Conservation (phyloP, 805 yeast genomes). For the Saturnispora hagleri region DNA sequence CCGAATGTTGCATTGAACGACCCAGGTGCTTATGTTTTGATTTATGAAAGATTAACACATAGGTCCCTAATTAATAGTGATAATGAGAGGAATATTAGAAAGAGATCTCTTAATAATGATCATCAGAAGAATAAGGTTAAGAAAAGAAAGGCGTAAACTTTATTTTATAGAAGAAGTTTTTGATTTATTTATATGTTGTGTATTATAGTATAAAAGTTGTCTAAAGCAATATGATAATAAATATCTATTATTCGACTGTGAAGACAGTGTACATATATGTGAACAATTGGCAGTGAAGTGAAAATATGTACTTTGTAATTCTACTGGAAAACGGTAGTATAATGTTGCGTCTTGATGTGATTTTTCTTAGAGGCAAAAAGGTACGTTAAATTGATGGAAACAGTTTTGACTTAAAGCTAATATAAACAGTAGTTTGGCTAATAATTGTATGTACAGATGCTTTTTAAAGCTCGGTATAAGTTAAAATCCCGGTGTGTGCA, state of each 20-base stretch:
- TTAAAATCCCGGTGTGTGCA: neutral
- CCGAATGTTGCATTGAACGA: slow-evolving; percentile 72
- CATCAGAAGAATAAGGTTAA: neutral
- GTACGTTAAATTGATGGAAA: too few relatives aligned
- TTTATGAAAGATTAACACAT: slow-evolving; percentile 71
- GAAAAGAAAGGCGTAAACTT: neutral
- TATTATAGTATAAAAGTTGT: neutral
- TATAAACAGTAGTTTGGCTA: neutral
- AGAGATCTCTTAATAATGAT: neutral
- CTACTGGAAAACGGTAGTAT: too few relatives aligned
- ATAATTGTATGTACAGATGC: slow-evolving; percentile 4
- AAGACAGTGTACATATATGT: too few relatives aligned
- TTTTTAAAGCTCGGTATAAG: neutral
- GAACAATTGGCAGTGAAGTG: too few relatives aligned
- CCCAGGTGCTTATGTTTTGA: slow-evolving; percentile 81
- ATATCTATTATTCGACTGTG: too few relatives aligned
- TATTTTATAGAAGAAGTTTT: neutral
- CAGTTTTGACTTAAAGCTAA: neutral
- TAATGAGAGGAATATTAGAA: neutral
- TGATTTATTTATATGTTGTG: neutral
- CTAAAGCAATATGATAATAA: neutral
- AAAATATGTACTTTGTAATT: too few relatives aligned
- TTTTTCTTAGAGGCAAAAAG: too few relatives aligned
- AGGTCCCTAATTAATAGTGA: slow-evolving; percentile 19
- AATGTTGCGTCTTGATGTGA: too few relatives aligned